Conservation (phyloP, 169 alveolate species). For the Plasmodium blacklocki region DNA sequence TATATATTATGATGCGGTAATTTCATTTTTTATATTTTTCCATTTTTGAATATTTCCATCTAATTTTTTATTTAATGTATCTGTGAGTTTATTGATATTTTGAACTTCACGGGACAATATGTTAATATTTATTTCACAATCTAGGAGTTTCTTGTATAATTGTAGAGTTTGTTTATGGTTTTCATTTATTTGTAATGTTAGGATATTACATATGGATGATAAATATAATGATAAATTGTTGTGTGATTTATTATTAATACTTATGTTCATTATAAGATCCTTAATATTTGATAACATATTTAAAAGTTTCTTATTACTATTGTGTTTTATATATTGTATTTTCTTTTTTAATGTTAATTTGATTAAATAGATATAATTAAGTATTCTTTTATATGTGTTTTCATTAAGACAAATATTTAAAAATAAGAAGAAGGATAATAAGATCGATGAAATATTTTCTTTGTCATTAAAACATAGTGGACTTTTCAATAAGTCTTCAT, state of each 20-base stretch:
- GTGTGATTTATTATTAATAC: too few species aligned
- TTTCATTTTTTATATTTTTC: not conserved
- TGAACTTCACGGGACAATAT: constrained; percentile 35
- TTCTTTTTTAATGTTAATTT: constrained; percentile 50
- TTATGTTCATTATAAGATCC: not conserved
- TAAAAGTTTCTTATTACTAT: not conserved
- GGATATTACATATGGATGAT: too few species aligned
- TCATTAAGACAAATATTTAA: constrained; percentile 57
- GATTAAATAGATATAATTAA: constrained; percentile 63
- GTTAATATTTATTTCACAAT: constrained; percentile 14
- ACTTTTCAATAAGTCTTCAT: not conserved
- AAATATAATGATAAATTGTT: too few species aligned
- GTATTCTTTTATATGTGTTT: constrained; percentile 53
- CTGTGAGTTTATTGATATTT: constrained; percentile 6
- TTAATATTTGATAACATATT: constrained; percentile 1
- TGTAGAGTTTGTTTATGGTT: constrained; percentile 14
- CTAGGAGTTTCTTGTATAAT: constrained; percentile 22
- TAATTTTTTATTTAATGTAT: constrained; percentile 4
- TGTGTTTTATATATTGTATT: constrained; percentile 32
- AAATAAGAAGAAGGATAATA: constrained; percentile 40
- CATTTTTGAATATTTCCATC: constrained; percentile 1
- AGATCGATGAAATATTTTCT: constrained; percentile 18
- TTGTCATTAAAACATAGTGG: constrained; percentile 4
- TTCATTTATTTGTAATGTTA: constrained; percentile 9
- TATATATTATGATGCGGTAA: not conserved